Conservation (phyloP, 2,329 filamentous ascomycete species). For the Curvularia sp. region DNA sequence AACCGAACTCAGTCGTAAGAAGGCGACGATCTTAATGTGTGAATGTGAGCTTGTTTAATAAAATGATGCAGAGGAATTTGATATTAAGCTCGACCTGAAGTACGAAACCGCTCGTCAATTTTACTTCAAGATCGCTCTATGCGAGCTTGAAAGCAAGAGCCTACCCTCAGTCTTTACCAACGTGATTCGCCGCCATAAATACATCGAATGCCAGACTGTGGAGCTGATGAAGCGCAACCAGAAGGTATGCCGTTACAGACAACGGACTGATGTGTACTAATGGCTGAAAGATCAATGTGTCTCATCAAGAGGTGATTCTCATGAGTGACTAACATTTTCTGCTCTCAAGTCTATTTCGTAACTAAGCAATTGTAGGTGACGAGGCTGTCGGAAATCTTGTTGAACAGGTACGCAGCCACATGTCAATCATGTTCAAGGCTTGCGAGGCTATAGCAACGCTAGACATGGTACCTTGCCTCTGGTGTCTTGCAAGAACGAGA, state of each 20-base stretch:
- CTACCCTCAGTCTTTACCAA: slow-evolving; percentile 81
- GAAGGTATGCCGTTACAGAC: slow-evolving; percentile 36
- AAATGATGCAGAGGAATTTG: slow-evolving; percentile 53
- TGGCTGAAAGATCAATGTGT: slow-evolving; percentile 71
- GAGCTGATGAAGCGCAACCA: slow-evolving; percentile 79
- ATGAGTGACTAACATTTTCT: slow-evolving; percentile 61
- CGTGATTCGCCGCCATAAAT: slow-evolving; percentile 71
- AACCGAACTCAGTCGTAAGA: slow-evolving; percentile 68
- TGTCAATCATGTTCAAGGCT: slow-evolving; percentile 78
- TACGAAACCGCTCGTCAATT: slow-evolving; percentile 82
- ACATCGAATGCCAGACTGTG: slow-evolving; percentile 86
- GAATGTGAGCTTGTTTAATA: slow-evolving; percentile 5
- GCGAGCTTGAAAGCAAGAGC: slow-evolving; percentile 66
- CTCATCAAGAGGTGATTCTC: slow-evolving; percentile 81
- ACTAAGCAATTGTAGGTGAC: slow-evolving; percentile 57
- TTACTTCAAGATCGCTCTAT: slow-evolving; percentile 71
- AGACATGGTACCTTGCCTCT: slow-evolving; percentile 71
- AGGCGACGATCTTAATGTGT: neutral
- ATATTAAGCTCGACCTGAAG: slow-evolving; percentile 69
- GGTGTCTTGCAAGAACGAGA: neutral
- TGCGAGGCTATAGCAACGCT: slow-evolving; percentile 86
- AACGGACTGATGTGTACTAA: neutral
- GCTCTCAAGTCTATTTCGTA: too few species aligned
- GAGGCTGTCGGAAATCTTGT: slow-evolving; percentile 75
- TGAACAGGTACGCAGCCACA: slow-evolving; percentile 71